A percentile compares a stretch with the other conserved stretches of the same genome.
These are phyloP conservation scores for Heterobasidion parviporum DNA, from an alignment of 1,284 basidiomycete species.

Conservation along the genomic window DNA sequence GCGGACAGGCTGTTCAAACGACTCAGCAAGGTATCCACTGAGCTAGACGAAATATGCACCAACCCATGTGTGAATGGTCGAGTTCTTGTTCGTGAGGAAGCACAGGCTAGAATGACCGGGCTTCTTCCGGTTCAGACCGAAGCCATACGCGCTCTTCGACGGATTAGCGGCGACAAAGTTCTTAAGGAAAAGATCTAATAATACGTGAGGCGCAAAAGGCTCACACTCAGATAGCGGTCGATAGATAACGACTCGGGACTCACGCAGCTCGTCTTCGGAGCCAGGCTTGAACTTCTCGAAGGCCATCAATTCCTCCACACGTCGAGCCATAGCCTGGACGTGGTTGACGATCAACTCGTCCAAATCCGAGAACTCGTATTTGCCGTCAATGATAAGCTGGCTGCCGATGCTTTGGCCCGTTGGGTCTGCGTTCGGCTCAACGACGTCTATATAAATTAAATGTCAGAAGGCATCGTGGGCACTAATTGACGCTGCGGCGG, in stretches of 20 bases:
- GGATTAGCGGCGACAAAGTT: constrained; percentile 92
- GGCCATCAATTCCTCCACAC: constrained; percentile 91
- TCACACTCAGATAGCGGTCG: background rate
- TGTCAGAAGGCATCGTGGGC: constrained; percentile 1
- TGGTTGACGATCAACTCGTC: constrained; percentile 98
- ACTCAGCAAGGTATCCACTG: constrained; percentile 1
- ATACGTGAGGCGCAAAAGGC: background rate
- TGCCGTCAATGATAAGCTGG: constrained; percentile 73
- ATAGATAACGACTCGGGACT: constrained; percentile 21
- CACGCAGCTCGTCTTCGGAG: constrained; percentile 84
- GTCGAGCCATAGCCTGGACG: constrained; percentile 88
- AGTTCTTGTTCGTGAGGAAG: constrained; percentile 89
- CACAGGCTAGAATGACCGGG: constrained; percentile 93
- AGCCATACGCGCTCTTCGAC: constrained; percentile 92
- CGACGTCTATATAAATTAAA: constrained; percentile 58
- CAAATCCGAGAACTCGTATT: constrained; percentile 87
- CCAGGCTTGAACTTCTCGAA: constrained; percentile 95
- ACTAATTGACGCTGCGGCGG: background rate
- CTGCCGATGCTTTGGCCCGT: constrained; percentile 64
- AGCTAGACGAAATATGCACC: constrained; percentile 31
- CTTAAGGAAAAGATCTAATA: constrained; percentile 77
- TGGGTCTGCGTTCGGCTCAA: constrained; percentile 74
- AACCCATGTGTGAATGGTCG: constrained; percentile 90
- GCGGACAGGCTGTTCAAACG: constrained; percentile 55
- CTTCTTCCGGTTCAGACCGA: constrained; percentile 82